Evolutionary conservation across 805 yeast species (phyloP).

Genomic region (Clavispora vitiphila): DNA sequence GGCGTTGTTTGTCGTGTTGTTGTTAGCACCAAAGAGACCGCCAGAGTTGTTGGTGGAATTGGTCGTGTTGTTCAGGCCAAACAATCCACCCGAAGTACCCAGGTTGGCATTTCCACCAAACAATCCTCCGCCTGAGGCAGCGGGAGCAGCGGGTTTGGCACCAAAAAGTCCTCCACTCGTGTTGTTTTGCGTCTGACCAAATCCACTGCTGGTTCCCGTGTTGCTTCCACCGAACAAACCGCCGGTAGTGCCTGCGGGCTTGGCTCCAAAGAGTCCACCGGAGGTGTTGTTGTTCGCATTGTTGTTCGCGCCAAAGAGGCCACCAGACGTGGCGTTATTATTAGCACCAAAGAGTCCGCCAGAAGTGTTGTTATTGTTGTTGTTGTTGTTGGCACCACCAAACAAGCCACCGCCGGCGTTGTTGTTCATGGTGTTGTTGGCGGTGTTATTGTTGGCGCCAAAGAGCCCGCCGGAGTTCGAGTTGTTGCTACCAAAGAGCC

Average conservation of each 20-base stretch:
- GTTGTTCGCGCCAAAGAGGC: slow-evolving; percentile 4
- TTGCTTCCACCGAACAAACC: slow-evolving; percentile 27
- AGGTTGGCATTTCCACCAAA: slow-evolving; percentile 22
- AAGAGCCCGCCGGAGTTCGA: slow-evolving; percentile 31
- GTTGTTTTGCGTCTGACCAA: slow-evolving; percentile 15
- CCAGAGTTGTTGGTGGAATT: slow-evolving; percentile 1
- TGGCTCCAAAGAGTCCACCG: slow-evolving; percentile 40
- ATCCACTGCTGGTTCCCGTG: slow-evolving; percentile 17
- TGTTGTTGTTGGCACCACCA: slow-evolving; percentile 9
- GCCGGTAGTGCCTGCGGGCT: slow-evolving; percentile 9
- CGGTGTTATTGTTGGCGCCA: slow-evolving; percentile 26
- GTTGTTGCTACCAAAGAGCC: slow-evolving; percentile 19
- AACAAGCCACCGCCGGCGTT: slow-evolving; percentile 8
- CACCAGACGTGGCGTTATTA: slow-evolving; percentile 4
- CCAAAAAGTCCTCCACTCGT: slow-evolving; percentile 14
- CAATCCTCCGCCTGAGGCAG: slow-evolving; percentile 21
- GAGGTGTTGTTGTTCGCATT: slow-evolving; percentile 9
- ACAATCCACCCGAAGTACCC: slow-evolving; percentile 15
- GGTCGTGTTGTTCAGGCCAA: slow-evolving; percentile 15
- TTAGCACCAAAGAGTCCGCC: slow-evolving; percentile 8
- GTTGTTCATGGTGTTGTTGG: slow-evolving; percentile 13
- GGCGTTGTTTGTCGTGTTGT: slow-evolving; percentile 4
- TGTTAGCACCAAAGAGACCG: slow-evolving; percentile 13
- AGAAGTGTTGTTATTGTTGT: slow-evolving; percentile 6
- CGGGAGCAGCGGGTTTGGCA: slow-evolving; percentile 7